phyloP scores from a whole-genome alignment of 1,284 basidiomycete species.

The Mrakiaceae sp. region DNA sequence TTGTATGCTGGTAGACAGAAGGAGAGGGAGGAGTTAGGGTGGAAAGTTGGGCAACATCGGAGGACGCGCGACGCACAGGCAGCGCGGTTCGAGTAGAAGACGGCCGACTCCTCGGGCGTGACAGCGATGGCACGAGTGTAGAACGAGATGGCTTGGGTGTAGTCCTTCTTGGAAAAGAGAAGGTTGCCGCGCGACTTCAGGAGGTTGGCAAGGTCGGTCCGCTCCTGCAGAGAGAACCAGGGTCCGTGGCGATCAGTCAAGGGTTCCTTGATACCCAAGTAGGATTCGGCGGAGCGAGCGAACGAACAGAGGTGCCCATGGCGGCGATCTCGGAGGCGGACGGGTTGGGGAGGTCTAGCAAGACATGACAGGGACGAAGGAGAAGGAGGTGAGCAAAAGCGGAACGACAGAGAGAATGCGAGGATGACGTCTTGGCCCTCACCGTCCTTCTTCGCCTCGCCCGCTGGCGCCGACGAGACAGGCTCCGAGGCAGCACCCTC shows the following conservation, averaged over 20 bases:
- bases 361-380: not conserved
- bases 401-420: conserved; percentile 31
- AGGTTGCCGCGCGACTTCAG: conserved; percentile 86
- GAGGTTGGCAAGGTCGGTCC: conserved; percentile 58
- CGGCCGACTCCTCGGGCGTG: conserved; percentile 73
- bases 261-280: not conserved
- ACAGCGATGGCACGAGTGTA: conserved; percentile 89
- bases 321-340: conserved; percentile 22
- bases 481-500: not conserved
- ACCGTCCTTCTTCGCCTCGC: conserved; percentile 26
- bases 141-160: conserved; percentile 60
- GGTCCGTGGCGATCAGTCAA: not conserved
- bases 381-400: not conserved
- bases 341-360: conserved; percentile 26
- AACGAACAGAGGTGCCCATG: conserved; percentile 25
- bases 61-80: conserved; percentile 53
- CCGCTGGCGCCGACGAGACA: not conserved
- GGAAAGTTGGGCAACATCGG: not conserved
- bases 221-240: conserved; percentile 40
- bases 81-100: conserved; percentile 95
- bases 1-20: conserved; percentile 55
- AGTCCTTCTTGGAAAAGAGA: conserved; percentile 72
- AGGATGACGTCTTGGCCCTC: not conserved
- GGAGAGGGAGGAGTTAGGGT: not conserved
- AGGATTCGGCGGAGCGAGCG: not conserved